Conservation (phyloP, 2,329 filamentous ascomycete species). For the Colletotrichum godetiae region DNA sequence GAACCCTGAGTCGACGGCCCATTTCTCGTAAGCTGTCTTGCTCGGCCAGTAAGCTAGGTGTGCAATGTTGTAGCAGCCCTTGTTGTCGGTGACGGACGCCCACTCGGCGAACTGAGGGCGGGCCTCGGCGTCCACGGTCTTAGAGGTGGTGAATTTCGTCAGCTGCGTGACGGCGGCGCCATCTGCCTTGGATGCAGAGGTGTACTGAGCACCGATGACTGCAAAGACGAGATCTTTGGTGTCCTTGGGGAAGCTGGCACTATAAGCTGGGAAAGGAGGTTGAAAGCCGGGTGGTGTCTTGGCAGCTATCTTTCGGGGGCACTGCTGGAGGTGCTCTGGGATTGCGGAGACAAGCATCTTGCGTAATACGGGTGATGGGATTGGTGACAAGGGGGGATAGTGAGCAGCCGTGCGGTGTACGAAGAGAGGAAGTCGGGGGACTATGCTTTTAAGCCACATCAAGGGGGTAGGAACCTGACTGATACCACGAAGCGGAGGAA, state of each 20-base stretch:
- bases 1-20: conserved; percentile 49
- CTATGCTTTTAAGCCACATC: conserved; percentile 11
- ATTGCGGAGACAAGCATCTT: conserved; percentile 35
- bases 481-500: neutral
- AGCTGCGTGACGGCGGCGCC: conserved; percentile 20
- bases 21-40: conserved; percentile 42
- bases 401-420: too few relatives aligned
- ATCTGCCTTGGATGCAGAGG: neutral
- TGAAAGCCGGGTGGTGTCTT: conserved; percentile 30
- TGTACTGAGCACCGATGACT: conserved; percentile 35
- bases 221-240: conserved; percentile 35
- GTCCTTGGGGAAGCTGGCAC: conserved; percentile 33
- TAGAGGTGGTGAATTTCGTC: conserved; percentile 26
- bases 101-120: conserved; percentile 30
- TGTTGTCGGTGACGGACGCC: conserved; percentile 34
- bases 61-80: conserved; percentile 36
- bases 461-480: neutral
- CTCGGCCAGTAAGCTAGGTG: conserved; percentile 53
- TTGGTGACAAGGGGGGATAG: neutral
- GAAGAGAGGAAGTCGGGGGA: neutral
- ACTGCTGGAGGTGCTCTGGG: conserved; percentile 33
- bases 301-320: conserved; percentile 26
- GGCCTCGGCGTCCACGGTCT: neutral
- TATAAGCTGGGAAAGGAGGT: conserved; percentile 35
- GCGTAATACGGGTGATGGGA: neutral